phyloP scores from a whole-genome alignment of 306 rosid genomes.

The Citrullus amarus region DNA sequence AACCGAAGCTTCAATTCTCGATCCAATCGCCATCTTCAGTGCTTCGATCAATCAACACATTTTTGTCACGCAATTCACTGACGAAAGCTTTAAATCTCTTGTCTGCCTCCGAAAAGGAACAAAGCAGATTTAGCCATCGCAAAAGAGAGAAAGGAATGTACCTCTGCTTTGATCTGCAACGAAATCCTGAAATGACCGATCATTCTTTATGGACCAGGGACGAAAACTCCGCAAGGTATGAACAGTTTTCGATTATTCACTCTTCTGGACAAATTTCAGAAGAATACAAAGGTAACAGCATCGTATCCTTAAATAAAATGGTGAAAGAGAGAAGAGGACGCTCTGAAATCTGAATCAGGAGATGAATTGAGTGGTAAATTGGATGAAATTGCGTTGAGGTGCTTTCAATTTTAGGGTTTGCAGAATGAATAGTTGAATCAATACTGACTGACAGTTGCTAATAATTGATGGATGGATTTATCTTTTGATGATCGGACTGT shows the following conservation, averaged over 20 bases:
- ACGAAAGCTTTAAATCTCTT: neutral
- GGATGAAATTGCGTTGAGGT: neutral
- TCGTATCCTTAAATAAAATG: neutral
- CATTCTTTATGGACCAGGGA: neutral
- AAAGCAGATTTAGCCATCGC: neutral
- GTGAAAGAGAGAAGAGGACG: neutral
- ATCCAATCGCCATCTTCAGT: neutral
- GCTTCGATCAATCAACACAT: neutral
- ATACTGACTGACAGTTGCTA: neutral
- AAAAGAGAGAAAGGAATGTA: neutral
- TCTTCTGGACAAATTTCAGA: neutral
- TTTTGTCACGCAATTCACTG: neutral
- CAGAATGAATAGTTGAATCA: slow-evolving; percentile 4
- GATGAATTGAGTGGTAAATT: neutral
- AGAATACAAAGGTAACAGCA: neutral
- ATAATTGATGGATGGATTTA: neutral
- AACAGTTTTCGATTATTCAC: neutral
- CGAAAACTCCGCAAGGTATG: neutral
- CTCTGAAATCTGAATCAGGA: neutral
- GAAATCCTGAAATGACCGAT: neutral
- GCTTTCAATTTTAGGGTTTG: neutral
- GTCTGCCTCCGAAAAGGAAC: neutral
- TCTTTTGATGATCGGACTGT: neutral
- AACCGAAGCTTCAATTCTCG: neutral
- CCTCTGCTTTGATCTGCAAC: neutral